Evolutionary conservation across 2,329 filamentous ascomycete genomes (phyloP).

Genomic region (Beauveria brongniartii): DNA sequence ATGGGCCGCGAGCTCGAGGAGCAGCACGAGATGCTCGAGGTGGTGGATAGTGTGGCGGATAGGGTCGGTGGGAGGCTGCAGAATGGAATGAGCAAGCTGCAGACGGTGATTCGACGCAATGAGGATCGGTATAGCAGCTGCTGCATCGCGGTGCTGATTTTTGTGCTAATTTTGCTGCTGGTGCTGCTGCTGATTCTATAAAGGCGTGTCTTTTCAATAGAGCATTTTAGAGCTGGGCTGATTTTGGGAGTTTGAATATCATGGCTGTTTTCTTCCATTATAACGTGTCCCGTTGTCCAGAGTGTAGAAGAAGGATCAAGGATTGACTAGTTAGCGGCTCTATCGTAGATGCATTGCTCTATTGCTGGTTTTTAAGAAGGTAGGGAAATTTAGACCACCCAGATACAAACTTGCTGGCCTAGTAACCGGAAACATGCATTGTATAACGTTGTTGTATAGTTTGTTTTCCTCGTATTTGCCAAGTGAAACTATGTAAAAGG

Average conservation of each 20-base stretch:
- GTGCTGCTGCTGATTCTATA: slow-evolving; percentile 64
- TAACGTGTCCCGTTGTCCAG: not conserved
- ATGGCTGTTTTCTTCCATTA: not conserved
- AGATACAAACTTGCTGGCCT: not conserved
- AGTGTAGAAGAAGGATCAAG: no score
- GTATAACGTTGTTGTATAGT: not conserved
- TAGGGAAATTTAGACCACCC: not conserved
- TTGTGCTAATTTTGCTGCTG: slow-evolving; percentile 79
- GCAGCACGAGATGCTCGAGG: slow-evolving; percentile 80
- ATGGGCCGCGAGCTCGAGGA: slow-evolving; percentile 97
- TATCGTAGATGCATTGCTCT: no score
- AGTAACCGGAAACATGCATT: not conserved
- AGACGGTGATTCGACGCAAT: slow-evolving; percentile 76
- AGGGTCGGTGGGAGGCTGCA: slow-evolving; percentile 79
- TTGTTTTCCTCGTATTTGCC: not conserved
- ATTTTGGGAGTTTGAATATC: slow-evolving; percentile 1
- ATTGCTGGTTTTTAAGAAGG: not conserved
- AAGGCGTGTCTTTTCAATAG: not conserved
- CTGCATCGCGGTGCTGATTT: slow-evolving; percentile 82
- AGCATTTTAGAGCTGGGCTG: not conserved
- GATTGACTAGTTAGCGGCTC: no score
- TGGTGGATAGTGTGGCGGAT: slow-evolving; percentile 77
- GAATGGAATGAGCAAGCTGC: slow-evolving; percentile 79
- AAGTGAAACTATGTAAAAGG: not conserved
- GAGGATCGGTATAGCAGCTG: slow-evolving; percentile 85